Conservation (phyloP, 2,329 filamentous ascomycete genomes). For the Xylaria sp. region DNA sequence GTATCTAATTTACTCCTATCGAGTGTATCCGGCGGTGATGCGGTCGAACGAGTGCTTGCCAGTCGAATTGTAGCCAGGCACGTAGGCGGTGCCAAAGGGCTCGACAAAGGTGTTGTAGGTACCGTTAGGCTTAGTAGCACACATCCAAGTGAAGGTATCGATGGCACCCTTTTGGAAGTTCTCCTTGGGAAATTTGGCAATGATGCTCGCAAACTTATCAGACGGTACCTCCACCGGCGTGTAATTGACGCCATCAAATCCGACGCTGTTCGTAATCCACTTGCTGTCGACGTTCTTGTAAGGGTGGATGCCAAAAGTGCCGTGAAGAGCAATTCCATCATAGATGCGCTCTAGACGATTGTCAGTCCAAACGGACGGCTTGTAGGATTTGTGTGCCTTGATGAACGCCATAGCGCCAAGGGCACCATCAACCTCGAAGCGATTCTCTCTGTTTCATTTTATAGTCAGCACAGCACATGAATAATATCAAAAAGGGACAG, state of each 20-base stretch:
- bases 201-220: conserved; percentile 23
- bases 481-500: neutral
- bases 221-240: conserved; percentile 17
- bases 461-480: conserved; percentile 1
- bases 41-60: conserved; percentile 34
- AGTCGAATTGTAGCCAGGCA: conserved; percentile 29
- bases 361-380: conserved; percentile 20
- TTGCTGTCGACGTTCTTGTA: conserved; percentile 34
- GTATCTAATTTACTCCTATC: neutral
- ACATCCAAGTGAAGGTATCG: conserved; percentile 35
- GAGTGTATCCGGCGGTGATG: conserved; percentile 17
- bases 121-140: conserved; percentile 31
- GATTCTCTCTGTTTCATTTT: conserved; percentile 23
- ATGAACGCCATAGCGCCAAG: conserved; percentile 32
- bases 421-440: conserved; percentile 36
- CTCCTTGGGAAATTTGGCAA: conserved; percentile 26
- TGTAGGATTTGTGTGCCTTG: conserved; percentile 31
- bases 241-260: conserved; percentile 29
- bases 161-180: conserved; percentile 34
- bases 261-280: conserved; percentile 30
- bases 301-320: conserved; percentile 25
- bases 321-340: conserved; percentile 35
- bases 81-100: conserved; percentile 30
- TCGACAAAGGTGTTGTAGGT: conserved; percentile 36
- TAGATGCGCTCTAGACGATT: conserved; percentile 32